Conservation (phyloP, 306 rosid genomes). For the Canavalia ensiformis region DNA sequence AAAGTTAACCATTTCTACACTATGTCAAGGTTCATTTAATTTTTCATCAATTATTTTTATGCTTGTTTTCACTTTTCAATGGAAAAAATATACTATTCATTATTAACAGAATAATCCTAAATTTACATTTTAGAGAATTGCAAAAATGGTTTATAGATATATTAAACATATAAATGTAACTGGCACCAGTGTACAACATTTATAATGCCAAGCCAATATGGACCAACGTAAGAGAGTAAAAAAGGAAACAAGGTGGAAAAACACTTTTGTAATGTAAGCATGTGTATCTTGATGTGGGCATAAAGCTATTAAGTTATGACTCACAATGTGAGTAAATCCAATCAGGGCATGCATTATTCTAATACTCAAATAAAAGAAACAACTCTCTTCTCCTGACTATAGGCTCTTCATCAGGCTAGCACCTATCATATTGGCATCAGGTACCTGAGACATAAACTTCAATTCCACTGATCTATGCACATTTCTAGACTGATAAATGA, state of each 20-base stretch:
- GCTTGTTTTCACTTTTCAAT: not conserved
- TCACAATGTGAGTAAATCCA: not conserved
- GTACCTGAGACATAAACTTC: conserved; percentile 6
- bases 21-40: not conserved
- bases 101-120: no score
- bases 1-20: conserved; percentile 6
- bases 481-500: not conserved
- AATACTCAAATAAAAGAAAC: conserved; percentile 6
- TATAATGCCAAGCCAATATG: no score
- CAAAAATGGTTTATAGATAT: not conserved
- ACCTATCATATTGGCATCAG: not conserved
- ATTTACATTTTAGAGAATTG: no score
- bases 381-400: not conserved
- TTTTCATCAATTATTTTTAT: not conserved
- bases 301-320: not conserved
- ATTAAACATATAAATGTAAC: no score
- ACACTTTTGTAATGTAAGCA: not conserved
- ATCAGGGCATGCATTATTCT: conserved; percentile 1
- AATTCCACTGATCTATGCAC: not conserved
- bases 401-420: conserved; percentile 10
- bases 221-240: not conserved
- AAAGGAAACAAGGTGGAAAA: not conserved
- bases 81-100: not conserved
- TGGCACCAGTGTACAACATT: no score
- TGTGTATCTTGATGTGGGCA: not conserved